These are phyloP conservation scores for Aspergillus ibericus DNA, from an alignment of 2,329 filamentous ascomycete species.

Conservation along the genomic window DNA sequence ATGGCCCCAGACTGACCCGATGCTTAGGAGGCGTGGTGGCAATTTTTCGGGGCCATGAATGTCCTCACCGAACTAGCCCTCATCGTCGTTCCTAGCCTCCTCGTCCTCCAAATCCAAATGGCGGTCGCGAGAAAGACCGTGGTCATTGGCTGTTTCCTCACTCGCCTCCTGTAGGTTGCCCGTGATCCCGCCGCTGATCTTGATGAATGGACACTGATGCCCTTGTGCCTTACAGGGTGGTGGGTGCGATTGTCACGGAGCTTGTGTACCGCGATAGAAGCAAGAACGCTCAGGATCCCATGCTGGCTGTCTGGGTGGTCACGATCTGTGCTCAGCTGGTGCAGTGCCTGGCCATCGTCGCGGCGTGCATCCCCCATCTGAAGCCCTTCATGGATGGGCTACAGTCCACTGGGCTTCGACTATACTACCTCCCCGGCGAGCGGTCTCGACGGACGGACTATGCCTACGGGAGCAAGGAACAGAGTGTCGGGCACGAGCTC, in stretches of 20 bases:
- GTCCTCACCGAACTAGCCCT: not conserved
- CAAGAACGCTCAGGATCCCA: not conserved
- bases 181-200: not conserved
- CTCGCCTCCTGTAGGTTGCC: not conserved
- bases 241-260: not conserved
- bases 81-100: not conserved
- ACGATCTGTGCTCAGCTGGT: not conserved
- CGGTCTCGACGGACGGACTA: not conserved
- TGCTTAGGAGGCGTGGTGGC: not conserved
- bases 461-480: not conserved
- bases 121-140: not conserved
- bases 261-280: not conserved
- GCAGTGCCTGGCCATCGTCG: not conserved
- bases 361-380: not conserved
- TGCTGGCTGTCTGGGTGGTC: not conserved
- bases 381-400: slow-evolving; percentile 5
- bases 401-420: not conserved
- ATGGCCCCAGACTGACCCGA: not conserved
- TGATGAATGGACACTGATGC: not conserved
- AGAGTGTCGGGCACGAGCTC: not conserved
- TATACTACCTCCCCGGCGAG: not conserved
- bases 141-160: not conserved
- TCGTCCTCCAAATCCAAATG: not conserved
- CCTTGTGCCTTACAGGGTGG: not conserved
- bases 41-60: not conserved